These are phyloP conservation scores for Malus sieversii DNA, from an alignment of 306 rosid species.

Conservation along the genomic window DNA sequence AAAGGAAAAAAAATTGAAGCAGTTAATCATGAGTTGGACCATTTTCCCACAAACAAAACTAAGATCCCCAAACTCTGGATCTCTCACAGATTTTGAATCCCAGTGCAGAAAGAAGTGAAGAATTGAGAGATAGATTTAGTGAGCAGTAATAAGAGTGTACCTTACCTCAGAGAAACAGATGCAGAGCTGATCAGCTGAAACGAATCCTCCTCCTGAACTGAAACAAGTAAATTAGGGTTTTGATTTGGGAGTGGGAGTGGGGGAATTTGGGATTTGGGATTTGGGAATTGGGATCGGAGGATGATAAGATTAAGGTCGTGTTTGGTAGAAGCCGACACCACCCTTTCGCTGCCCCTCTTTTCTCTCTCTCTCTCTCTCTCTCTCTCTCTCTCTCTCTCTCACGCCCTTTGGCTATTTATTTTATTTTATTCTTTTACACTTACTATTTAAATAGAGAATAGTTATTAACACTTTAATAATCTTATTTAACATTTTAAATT, in stretches of 20 bases:
- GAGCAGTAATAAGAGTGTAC: background rate
- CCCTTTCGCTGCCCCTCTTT: slow-evolving; percentile 31
- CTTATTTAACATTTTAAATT: rapidly evolving
- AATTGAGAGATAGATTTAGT: background rate
- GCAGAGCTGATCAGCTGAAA: background rate
- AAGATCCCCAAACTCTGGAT: background rate
- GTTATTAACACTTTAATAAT: too few relatives aligned
- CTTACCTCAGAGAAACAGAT: background rate
- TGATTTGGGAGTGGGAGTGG: background rate
- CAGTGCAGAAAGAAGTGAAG: background rate
- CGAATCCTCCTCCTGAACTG: background rate
- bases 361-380: background rate
- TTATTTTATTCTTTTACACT: background rate
- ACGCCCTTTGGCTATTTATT: background rate
- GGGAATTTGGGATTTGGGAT: background rate
- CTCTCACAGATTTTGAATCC: slow-evolving; percentile 3
- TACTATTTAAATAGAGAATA: background rate
- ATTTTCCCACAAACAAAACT: slow-evolving; percentile 12
- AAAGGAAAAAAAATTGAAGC: background rate
- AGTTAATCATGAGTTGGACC: background rate
- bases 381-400: background rate
- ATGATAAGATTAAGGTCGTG: slow-evolving; percentile 55
- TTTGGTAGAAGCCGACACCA: slow-evolving; percentile 92
- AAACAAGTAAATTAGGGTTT: slow-evolving; percentile 7
- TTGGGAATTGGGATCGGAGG: slow-evolving; percentile 11